These are phyloP conservation scores for Aspergillus carbonarius DNA, from an alignment of 2,329 filamentous ascomycete species.

Conservation along the genomic window DNA sequence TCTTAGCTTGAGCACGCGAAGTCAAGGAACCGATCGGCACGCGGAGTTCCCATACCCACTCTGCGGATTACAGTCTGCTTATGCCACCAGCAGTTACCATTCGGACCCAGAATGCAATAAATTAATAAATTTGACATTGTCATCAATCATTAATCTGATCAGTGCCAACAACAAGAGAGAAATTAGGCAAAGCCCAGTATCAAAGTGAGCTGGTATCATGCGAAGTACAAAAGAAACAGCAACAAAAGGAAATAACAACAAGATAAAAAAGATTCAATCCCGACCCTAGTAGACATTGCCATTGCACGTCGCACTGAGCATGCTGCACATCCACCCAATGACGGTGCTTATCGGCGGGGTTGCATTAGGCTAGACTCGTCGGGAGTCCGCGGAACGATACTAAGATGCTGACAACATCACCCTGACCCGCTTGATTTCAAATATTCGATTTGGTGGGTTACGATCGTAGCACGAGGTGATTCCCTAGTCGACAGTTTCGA, in stretches of 20 bases:
- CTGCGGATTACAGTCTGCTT: background rate
- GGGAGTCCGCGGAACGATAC: conserved; percentile 30
- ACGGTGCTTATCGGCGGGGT: conserved; percentile 14
- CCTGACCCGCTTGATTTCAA: conserved; percentile 11
- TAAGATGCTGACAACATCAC: conserved; percentile 18
- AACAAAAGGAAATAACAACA: conserved; percentile 19
- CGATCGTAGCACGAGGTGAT: conserved; percentile 7
- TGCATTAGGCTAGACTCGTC: conserved; percentile 28
- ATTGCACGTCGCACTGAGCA: conserved; percentile 1
- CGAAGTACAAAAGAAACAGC: conserved; percentile 25
- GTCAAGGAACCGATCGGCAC: background rate
- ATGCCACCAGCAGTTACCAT: background rate
- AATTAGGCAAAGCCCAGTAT: conserved; percentile 29
- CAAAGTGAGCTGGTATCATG: conserved; percentile 43
- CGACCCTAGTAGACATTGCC: conserved; percentile 15
- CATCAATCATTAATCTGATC: conserved; percentile 32
- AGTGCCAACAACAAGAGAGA: conserved; percentile 23
- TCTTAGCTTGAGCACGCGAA: background rate
- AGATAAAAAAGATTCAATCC: conserved; percentile 15
- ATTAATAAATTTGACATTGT: conserved; percentile 25
- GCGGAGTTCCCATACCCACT: background rate
- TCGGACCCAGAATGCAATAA: background rate
- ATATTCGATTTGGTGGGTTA: conserved; percentile 3
- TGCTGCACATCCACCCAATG: background rate
- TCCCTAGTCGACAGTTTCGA: background rate